Conservation (phyloP, 306 rosid genomes). For the Clitoria ternatea region DNA sequence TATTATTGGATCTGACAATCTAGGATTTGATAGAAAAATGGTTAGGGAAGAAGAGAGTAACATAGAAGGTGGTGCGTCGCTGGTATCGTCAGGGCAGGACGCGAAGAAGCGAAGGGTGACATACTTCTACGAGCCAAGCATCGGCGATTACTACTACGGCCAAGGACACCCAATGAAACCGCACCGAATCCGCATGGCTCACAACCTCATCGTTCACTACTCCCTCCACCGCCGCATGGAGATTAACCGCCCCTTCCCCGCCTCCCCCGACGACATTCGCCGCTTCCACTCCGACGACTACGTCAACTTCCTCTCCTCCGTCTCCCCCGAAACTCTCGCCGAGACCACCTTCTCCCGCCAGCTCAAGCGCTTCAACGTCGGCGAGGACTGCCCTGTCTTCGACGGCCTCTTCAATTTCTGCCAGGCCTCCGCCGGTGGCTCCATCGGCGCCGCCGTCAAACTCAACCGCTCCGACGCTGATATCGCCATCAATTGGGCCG, state of each 20-base stretch:
- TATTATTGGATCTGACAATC: no score
- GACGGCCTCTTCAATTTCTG: slow-evolving; percentile 71
- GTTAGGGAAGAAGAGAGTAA: slow-evolving; percentile 28
- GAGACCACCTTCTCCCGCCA: slow-evolving; percentile 49
- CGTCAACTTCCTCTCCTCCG: slow-evolving; percentile 60
- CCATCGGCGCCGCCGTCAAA: slow-evolving; percentile 78
- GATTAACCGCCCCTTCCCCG: slow-evolving; percentile 73
- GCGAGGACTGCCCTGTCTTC: slow-evolving; percentile 83
- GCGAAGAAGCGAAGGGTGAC: slow-evolving; percentile 59
- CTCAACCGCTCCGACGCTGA: slow-evolving; percentile 67
- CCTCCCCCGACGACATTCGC: slow-evolving; percentile 48
- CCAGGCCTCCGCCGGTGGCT: slow-evolving; percentile 78
- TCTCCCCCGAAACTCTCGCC: slow-evolving; percentile 48
- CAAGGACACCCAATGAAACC: slow-evolving; percentile 91
- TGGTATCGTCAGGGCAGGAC: slow-evolving; percentile 57
- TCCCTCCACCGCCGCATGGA: slow-evolving; percentile 80
- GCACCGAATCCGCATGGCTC: slow-evolving; percentile 80
- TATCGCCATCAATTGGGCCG: slow-evolving; percentile 79
- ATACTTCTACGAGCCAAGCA: slow-evolving; percentile 73
- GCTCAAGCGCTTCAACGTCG: slow-evolving; percentile 74
- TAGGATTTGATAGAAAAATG: no score
- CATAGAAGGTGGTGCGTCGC: slow-evolving; percentile 43
- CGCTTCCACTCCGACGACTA: slow-evolving; percentile 66
- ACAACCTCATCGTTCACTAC: slow-evolving; percentile 70
- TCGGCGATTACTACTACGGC: slow-evolving; percentile 79